Conservation (phyloP, 164 flowering plant genomes). For the Kalanchoe fedtschenkoi region DNA sequence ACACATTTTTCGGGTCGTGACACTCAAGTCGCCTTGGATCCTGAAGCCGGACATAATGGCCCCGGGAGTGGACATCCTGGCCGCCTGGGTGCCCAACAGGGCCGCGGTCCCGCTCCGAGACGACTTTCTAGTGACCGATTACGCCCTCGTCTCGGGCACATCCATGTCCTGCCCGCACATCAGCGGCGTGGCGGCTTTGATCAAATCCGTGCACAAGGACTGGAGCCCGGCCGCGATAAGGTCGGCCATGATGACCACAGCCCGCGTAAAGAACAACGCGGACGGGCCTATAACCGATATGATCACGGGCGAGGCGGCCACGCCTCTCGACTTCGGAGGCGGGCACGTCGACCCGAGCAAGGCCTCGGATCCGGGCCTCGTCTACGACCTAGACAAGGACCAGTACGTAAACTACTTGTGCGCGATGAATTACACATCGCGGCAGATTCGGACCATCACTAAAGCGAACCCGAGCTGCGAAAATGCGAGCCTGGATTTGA, state of each 20-base stretch:
- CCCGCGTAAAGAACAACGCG: conserved; percentile 13
- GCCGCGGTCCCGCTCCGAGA: conserved; percentile 5
- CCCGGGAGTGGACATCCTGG: conserved; percentile 26
- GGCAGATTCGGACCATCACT: conserved; percentile 18
- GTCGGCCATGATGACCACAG: conserved; percentile 42
- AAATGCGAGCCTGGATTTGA: conserved; percentile 18
- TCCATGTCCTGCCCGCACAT: conserved; percentile 31
- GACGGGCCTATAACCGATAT: conserved; percentile 13
- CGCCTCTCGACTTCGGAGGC: conserved; percentile 29
- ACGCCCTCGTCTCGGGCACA: conserved; percentile 23
- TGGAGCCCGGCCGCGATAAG: conserved; percentile 32
- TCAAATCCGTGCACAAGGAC: conserved; percentile 23
- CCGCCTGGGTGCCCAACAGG: conserved; percentile 21
- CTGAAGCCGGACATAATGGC: conserved; percentile 31
- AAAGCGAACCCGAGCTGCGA: conserved; percentile 15
- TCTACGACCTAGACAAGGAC: conserved; percentile 18
- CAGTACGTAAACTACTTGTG: conserved; percentile 27
- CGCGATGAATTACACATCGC: conserved; percentile 18
- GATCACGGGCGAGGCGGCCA: conserved; percentile 10
- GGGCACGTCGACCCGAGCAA: conserved; percentile 30
- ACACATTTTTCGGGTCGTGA: too few relatives aligned
- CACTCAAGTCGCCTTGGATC: conserved; percentile 13
- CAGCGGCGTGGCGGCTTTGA: conserved; percentile 25
- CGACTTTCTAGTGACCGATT: conserved; percentile 17
- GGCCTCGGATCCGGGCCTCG: conserved; percentile 38